A percentile compares a stretch with the other conserved stretches of the same genome.
These are phyloP conservation scores for Coniferiporia sulphurascens DNA, from an alignment of 1,284 basidiomycete genomes.

Conservation along the genomic window DNA sequence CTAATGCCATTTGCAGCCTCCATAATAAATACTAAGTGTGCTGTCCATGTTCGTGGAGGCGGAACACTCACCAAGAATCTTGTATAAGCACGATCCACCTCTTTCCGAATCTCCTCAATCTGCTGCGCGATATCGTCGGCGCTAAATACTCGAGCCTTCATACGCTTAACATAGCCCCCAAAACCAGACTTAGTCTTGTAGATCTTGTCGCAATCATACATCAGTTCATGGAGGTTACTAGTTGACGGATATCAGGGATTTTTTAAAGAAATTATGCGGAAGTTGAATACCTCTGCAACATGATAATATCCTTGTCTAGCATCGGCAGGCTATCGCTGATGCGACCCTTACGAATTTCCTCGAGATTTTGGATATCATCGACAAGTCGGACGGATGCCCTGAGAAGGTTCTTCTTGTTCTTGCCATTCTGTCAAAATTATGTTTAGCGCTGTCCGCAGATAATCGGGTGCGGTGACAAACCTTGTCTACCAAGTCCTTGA, in stretches of 20 bases:
- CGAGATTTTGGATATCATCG: not conserved
- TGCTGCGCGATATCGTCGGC: not conserved
- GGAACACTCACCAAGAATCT: not conserved
- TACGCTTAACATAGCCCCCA: not conserved
- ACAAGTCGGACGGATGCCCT: not conserved
- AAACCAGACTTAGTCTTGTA: not conserved
- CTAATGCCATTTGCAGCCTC: not conserved
- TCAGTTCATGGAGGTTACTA: not conserved
- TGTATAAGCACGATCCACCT: not conserved
- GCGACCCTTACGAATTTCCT: not conserved
- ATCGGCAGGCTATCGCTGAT: not conserved
- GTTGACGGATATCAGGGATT: not conserved
- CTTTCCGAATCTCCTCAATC: not conserved
- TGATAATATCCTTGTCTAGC: not conserved
- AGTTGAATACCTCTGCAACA: not conserved
- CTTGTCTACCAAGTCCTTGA: too few species aligned
- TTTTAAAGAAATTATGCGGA: not conserved
- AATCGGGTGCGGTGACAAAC: too few species aligned
- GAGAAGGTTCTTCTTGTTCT: not conserved
- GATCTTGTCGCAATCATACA: not conserved
- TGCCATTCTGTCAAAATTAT: conserved; percentile 36
- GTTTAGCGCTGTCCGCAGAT: too few species aligned
- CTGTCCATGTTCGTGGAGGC: not conserved
- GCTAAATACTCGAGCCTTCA: not conserved
- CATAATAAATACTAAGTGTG: not conserved